Evolutionary conservation across 495 filamentous ascomycete genomes (phyloP).

Genomic region (Xylaria longipes): DNA sequence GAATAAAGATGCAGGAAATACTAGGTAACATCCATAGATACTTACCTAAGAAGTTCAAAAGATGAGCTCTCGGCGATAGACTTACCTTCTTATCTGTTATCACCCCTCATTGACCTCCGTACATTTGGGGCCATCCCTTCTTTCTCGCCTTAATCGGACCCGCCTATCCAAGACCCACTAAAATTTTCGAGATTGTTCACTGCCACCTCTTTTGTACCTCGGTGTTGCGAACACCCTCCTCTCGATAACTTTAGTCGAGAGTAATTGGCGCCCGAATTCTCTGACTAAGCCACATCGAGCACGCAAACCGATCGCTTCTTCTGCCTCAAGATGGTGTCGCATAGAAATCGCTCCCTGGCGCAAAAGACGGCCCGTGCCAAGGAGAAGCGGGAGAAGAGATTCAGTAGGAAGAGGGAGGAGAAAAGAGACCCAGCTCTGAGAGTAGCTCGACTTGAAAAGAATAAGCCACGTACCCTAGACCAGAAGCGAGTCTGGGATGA

Average conservation of each 20-base stretch:
- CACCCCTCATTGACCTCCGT: constrained; percentile 18
- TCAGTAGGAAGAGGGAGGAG: constrained; percentile 81
- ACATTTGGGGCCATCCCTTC: no score
- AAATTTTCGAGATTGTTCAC: constrained; percentile 26
- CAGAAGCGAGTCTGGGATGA: constrained; percentile 94
- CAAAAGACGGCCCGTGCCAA: constrained; percentile 76
- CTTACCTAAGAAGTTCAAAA: background rate
- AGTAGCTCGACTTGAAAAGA: constrained; percentile 72
- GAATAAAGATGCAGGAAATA: background rate
- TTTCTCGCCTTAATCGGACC: background rate
- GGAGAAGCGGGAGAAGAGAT: constrained; percentile 75
- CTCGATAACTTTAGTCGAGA: background rate
- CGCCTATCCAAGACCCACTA: constrained; percentile 15
- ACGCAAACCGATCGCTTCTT: background rate
- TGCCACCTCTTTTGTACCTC: background rate
- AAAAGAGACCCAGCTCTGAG: constrained; percentile 79
- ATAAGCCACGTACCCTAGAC: constrained; percentile 85
- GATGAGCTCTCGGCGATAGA: background rate
- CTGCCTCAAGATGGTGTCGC: constrained; percentile 16
- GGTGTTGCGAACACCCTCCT: background rate
- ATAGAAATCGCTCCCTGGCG: constrained; percentile 43
- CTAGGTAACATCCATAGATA: no score
- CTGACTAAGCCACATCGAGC: background rate
- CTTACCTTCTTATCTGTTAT: background rate
- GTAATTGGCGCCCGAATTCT: background rate